phyloP scores from a whole-genome alignment of 176 grass and related monocot species.

The Hordeum marinum region DNA sequence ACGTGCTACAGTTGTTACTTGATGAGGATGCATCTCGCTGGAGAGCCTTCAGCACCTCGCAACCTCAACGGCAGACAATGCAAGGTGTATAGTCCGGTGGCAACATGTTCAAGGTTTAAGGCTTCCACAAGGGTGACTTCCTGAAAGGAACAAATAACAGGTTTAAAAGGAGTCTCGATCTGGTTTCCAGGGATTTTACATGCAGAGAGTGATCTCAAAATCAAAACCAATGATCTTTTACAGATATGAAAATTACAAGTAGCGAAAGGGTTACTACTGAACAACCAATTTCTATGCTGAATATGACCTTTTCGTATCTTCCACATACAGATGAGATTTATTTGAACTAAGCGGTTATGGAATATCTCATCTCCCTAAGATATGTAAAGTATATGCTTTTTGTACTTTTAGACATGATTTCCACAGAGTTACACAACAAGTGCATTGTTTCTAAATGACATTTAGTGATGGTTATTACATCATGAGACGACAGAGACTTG shows the following conservation, averaged over 20 bases:
- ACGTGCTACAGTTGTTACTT: slow-evolving; percentile 5
- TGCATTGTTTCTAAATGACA: not conserved
- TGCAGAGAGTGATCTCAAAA: not conserved
- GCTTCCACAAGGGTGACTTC: slow-evolving; percentile 56
- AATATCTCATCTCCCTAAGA: not conserved
- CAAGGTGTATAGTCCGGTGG: slow-evolving; percentile 37
- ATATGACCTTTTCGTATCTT: not conserved
- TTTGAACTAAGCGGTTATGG: not conserved
- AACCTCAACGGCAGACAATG: slow-evolving; percentile 67
- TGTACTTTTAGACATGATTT: not conserved
- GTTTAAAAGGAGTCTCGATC: not conserved
- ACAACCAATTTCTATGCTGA: not conserved
- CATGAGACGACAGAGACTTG: not conserved
- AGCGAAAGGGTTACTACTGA: not conserved
- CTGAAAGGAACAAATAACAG: slow-evolving; percentile 20
- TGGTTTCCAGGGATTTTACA: not conserved
- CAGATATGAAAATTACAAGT: not conserved
- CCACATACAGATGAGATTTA: not conserved
- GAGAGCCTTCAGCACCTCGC: slow-evolving; percentile 53
- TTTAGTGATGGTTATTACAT: not conserved
- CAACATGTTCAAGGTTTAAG: slow-evolving; percentile 46
- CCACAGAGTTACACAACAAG: not conserved
- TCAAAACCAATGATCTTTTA: not conserved
- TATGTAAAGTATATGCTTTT: not conserved
- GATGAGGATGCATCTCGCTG: slow-evolving; percentile 58